Percentiles rank a stretch among this genome's conserved stretches.
phyloP scores from a whole-genome alignment of 805 yeast genomes.

The Kodamaea fukazawae region DNA sequence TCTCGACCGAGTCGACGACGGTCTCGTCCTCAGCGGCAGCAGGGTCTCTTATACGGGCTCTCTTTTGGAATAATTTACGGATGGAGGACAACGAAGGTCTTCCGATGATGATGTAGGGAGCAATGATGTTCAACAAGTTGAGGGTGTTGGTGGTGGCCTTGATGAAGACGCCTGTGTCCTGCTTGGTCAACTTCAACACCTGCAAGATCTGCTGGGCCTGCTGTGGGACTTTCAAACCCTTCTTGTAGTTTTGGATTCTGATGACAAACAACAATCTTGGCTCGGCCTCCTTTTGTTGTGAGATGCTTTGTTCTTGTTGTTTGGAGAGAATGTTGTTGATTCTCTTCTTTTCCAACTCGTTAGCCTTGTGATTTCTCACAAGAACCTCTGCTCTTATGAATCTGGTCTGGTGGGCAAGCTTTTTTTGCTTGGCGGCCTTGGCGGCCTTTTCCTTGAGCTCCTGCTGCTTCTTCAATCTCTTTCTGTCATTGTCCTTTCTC shows the following conservation, averaged over 20 bases:
- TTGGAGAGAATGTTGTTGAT: conserved; percentile 55
- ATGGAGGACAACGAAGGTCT: conserved; percentile 70
- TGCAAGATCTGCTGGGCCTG: conserved; percentile 59
- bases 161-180: conserved; percentile 70
- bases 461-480: conserved; percentile 71
- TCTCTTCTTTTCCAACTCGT: conserved; percentile 66
- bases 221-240: conserved; percentile 61
- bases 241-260: conserved; percentile 59
- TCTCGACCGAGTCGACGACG: conserved; percentile 5
- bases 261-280: conserved; percentile 58
- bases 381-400: conserved; percentile 75
- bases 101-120: conserved; percentile 75
- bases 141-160: conserved; percentile 57
- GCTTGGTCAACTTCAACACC: conserved; percentile 57
- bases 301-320: conserved; percentile 37
- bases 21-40: conserved; percentile 17
- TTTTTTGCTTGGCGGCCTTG: conserved; percentile 41
- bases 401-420: conserved; percentile 44
- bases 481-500: conserved; percentile 74
- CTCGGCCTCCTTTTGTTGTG: conserved; percentile 18
- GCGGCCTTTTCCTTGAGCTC: conserved; percentile 51
- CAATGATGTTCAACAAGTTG: conserved; percentile 62
- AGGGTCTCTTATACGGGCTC: conserved; percentile 52
- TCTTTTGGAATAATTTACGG: conserved; percentile 71
- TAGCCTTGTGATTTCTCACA: conserved; percentile 62